Evolutionary conservation across 2,329 filamentous ascomycete species (phyloP).

Genomic region (Botrytis galanthina): DNA sequence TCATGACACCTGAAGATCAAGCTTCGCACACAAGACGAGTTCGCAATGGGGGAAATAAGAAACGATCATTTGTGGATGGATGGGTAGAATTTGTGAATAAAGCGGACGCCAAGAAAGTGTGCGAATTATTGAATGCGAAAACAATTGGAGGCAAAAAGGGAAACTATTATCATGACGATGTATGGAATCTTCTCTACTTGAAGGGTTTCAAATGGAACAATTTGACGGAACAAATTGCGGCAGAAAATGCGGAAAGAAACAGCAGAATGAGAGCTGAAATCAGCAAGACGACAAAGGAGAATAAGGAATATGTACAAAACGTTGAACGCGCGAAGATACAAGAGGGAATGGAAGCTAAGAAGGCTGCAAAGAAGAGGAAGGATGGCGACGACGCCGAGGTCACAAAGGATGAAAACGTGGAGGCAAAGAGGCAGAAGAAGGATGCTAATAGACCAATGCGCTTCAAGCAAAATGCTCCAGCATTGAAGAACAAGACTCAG

Average conservation of each 20-base stretch:
- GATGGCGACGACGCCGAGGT: constrained; percentile 34
- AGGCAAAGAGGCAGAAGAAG: constrained; percentile 37
- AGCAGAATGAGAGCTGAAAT: constrained; percentile 77
- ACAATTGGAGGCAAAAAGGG: constrained; percentile 83
- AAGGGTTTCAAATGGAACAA: constrained; percentile 80
- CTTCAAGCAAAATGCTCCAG: constrained; percentile 66
- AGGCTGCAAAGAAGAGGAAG: constrained; percentile 46
- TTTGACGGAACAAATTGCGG: constrained; percentile 72
- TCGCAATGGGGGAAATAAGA: constrained; percentile 76
- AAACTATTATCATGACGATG: constrained; percentile 78
- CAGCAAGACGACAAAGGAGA: constrained; percentile 71
- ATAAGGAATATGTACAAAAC: constrained; percentile 76
- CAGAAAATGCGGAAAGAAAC: constrained; percentile 76
- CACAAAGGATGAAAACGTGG: constrained; percentile 29
- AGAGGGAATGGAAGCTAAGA: constrained; percentile 67
- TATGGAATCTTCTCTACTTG: constrained; percentile 82
- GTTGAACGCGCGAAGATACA: constrained; percentile 78
- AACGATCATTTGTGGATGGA: constrained; percentile 76
- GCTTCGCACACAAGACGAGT: constrained; percentile 64
- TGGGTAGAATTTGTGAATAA: constrained; percentile 83
- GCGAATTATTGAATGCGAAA: constrained; percentile 72
- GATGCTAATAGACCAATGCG: constrained; percentile 45
- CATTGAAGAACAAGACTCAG: constrained; percentile 46
- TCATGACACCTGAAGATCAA: constrained; percentile 74
- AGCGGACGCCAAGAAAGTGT: constrained; percentile 72